These are phyloP conservation scores for Beauveria rudraprayagi DNA, from an alignment of 2,329 filamentous ascomycete genomes.

Conservation along the genomic window DNA sequence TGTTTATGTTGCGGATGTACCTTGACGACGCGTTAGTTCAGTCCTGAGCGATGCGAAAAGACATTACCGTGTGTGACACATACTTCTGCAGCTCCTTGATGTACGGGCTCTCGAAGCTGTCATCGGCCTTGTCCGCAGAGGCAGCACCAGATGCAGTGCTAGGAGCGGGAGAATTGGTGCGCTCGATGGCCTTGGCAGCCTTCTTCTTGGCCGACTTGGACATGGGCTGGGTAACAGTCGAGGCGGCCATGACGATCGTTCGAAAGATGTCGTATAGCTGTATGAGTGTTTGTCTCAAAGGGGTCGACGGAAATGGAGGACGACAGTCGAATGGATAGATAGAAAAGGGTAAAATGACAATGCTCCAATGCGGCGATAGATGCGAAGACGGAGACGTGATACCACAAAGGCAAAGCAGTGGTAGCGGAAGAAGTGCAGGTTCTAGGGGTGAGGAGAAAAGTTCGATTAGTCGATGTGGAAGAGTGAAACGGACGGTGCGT, in stretches of 20 bases:
- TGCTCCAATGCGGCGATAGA: background rate
- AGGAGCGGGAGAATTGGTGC: conserved; percentile 48
- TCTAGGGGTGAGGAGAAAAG: conserved; percentile 3
- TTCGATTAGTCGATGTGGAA: conserved; percentile 4
- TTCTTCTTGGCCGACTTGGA: conserved; percentile 65
- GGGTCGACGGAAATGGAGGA: background rate
- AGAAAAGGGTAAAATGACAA: background rate
- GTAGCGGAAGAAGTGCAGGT: background rate
- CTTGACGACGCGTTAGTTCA: conserved; percentile 35
- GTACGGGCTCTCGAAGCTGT: conserved; percentile 63
- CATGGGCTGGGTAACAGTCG: conserved; percentile 47
- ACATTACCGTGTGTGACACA: conserved; percentile 22
- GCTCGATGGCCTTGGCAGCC: conserved; percentile 41
- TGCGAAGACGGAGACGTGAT: conserved; percentile 9
- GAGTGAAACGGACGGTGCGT: conserved; percentile 3
- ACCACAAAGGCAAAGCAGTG: conserved; percentile 12
- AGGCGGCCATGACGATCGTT: conserved; percentile 47
- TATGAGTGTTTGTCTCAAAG: conserved; percentile 3
- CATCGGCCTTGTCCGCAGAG: conserved; percentile 50
- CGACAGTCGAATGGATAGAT: background rate
- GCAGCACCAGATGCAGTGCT: conserved; percentile 36
- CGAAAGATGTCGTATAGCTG: background rate
- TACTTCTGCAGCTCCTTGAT: conserved; percentile 89
- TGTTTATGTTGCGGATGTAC: conserved; percentile 84
- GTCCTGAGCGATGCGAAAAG: background rate